These are phyloP conservation scores for Boletus rubescentipes DNA, from an alignment of 768 basidiomycete genomes.

Conservation along the genomic window DNA sequence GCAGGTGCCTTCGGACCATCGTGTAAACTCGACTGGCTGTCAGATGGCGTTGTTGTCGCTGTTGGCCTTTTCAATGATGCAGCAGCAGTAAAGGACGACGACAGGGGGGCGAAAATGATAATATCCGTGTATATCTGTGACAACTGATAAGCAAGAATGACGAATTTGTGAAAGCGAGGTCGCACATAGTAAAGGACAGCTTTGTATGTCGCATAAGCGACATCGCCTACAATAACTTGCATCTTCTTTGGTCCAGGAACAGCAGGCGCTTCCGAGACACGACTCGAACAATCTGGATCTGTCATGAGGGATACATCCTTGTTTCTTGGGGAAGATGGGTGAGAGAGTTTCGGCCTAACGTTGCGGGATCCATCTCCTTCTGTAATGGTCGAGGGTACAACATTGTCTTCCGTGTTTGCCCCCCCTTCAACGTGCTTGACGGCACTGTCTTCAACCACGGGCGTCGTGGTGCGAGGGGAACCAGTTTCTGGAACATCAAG, in stretches of 20 bases:
- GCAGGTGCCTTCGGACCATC: conserved; percentile 17
- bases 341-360: conserved; percentile 35
- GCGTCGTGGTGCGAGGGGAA: neutral
- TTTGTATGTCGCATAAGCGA: conserved; percentile 61
- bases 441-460: conserved; percentile 5
- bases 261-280: neutral
- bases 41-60: conserved; percentile 29
- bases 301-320: conserved; percentile 20
- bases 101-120: conserved; percentile 80
- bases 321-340: conserved; percentile 41
- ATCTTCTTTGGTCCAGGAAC: conserved; percentile 49
- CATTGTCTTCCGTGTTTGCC: neutral
- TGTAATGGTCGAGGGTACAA: neutral
- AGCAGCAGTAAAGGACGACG: conserved; percentile 56
- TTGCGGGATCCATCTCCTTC: conserved; percentile 26
- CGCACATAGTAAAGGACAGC: conserved; percentile 78
- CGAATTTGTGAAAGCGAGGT: neutral
- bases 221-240: conserved; percentile 54
- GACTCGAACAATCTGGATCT: conserved; percentile 6
- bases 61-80: conserved; percentile 18
- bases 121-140: conserved; percentile 79
- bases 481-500: conserved; percentile 17
- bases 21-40: conserved; percentile 35
- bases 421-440: conserved; percentile 2
- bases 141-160: conserved; percentile 2